These are phyloP conservation scores for Ramaria sp. DNA, from an alignment of 768 basidiomycete species.

Conservation along the genomic window DNA sequence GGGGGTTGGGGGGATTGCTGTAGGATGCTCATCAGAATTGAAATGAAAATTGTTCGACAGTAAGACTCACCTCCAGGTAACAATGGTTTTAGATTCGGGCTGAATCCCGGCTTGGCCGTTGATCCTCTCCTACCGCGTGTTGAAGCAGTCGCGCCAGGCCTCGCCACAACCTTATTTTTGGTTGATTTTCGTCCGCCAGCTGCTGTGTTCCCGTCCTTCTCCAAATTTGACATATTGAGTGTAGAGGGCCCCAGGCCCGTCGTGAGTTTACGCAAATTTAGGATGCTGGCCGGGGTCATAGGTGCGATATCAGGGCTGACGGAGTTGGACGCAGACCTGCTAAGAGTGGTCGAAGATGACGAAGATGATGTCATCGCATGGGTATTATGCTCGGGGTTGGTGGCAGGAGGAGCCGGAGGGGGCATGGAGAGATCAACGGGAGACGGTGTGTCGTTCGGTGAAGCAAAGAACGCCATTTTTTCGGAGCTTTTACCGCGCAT, in stretches of 20 bases:
- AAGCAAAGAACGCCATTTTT: slow-evolving; percentile 12
- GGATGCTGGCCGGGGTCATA: slow-evolving; percentile 85
- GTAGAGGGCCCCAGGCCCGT: slow-evolving; percentile 22
- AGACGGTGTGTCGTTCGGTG: slow-evolving; percentile 52
- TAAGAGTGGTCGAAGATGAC: neutral
- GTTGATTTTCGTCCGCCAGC: slow-evolving; percentile 5
- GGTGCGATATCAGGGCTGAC: slow-evolving; percentile 43
- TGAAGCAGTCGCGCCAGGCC: neutral
- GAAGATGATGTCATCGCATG: slow-evolving; percentile 9
- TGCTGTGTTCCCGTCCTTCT: slow-evolving; percentile 18
- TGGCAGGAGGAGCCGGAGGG: slow-evolving; percentile 48
- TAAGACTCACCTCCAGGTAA: slow-evolving; percentile 46
- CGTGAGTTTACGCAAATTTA: slow-evolving; percentile 69
- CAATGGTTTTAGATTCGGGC: slow-evolving; percentile 57
- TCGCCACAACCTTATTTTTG: neutral
- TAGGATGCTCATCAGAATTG: slow-evolving; percentile 19
- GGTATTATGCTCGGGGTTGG: slow-evolving; percentile 11
- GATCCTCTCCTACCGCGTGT: slow-evolving; percentile 17
- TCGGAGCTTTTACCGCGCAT: slow-evolving; percentile 18
- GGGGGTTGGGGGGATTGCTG: slow-evolving; percentile 18
- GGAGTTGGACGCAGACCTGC: neutral
- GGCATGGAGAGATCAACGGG: slow-evolving; percentile 88
- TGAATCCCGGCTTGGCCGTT: slow-evolving; percentile 20
- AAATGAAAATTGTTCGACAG: neutral
- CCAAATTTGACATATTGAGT: slow-evolving; percentile 11